A percentile compares a stretch with the other conserved stretches of the same genome.
These are phyloP conservation scores for Papilionanthe hybrid DNA, from an alignment of 116 monocot genomes.

Conservation along the genomic window DNA sequence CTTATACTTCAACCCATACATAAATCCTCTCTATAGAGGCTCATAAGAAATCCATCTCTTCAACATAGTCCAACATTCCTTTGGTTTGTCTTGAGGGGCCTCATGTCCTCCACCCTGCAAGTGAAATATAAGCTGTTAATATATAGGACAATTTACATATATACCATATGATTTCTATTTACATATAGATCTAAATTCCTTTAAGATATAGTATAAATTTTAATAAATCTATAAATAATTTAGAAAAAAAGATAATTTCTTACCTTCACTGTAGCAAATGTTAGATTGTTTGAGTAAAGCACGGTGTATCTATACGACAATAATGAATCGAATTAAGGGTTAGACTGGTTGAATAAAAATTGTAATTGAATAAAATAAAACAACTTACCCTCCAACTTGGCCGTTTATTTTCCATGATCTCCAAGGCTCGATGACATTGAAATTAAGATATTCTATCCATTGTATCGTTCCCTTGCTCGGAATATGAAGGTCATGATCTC, in stretches of 20 bases:
- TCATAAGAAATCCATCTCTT: not conserved
- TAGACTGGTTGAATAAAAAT: no score
- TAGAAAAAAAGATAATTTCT: not conserved
- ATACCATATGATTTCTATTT: no score
- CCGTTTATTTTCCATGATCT: slow-evolving; percentile 1
- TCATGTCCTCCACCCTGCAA: not conserved
- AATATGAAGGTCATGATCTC: not conserved
- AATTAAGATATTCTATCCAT: not conserved
- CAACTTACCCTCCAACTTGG: not conserved
- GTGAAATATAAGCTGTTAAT: no score
- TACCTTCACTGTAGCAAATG: slow-evolving; percentile 3
- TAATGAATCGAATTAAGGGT: no score
- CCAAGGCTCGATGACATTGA: not conserved
- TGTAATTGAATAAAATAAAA: no score
- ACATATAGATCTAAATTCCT: no score
- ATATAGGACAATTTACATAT: no score
- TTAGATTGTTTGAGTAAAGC: not conserved
- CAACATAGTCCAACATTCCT: not conserved
- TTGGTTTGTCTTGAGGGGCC: not conserved
- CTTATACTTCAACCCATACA: not conserved
- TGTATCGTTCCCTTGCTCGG: not conserved
- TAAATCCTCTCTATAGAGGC: not conserved
- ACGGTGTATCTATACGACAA: not conserved
- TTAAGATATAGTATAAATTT: no score
- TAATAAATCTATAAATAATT: not conserved